Percentiles rank a stretch among this genome's conserved stretches.
Conservation (phyloP, 2,329 filamentous ascomycete species). For the Cercospora beticola region DNA sequence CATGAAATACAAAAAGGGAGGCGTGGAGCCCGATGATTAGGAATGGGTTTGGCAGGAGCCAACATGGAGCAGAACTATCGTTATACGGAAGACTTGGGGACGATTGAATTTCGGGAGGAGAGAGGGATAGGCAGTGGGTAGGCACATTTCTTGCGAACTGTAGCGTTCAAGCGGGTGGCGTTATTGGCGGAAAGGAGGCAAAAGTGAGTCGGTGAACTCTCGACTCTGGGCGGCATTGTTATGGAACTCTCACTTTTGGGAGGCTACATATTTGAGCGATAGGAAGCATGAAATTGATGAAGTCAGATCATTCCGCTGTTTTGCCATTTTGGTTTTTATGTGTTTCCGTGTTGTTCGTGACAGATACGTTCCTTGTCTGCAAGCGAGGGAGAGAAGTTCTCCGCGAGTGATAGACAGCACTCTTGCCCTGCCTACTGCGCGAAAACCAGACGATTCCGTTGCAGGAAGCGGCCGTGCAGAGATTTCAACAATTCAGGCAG, state of each 20-base stretch:
- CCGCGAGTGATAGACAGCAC: neutral
- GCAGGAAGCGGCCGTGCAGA: neutral
- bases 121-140: neutral
- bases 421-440: neutral
- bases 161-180: slow-evolving; percentile 16
- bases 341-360: neutral
- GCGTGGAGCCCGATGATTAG: slow-evolving; percentile 31
- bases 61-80: neutral
- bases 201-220: neutral
- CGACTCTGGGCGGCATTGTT: neutral
- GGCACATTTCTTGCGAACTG: neutral
- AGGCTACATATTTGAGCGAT: neutral
- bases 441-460: neutral
- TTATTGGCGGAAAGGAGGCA: neutral
- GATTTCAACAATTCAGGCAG: neutral
- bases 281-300: neutral
- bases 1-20: slow-evolving; percentile 31
- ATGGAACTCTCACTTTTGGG: neutral
- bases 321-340: neutral
- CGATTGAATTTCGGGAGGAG: neutral
- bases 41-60: neutral
- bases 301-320: neutral
- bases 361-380: neutral
- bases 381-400: neutral
- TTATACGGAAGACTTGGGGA: neutral